phyloP scores from a whole-genome alignment of 1,139 yeast genomes.

The Diutina scorzettiae region DNA sequence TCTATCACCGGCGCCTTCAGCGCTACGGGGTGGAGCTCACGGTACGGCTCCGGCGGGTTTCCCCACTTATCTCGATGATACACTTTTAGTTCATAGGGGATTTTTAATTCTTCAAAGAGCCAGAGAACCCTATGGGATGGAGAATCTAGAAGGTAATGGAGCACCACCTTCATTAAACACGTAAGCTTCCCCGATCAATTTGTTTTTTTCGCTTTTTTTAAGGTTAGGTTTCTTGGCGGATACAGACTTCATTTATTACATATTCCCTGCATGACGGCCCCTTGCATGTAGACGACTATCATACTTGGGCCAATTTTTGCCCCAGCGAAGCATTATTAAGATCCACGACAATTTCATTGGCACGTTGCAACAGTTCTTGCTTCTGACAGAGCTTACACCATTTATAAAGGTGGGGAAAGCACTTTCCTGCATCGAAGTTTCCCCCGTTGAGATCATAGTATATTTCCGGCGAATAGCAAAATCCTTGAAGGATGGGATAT shows the following conservation, averaged over 20 bases:
- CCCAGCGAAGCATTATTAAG: not conserved
- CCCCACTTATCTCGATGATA: slow-evolving; percentile 2
- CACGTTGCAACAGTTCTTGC: not conserved
- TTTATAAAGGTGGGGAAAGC: not conserved
- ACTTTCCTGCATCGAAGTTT: not conserved
- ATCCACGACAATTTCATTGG: not conserved
- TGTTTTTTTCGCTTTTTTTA: too few species aligned
- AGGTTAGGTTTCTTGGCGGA: too few species aligned
- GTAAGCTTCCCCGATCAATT: too few species aligned
- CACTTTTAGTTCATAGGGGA: not conserved
- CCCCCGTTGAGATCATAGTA: not conserved
- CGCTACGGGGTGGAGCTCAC: not conserved
- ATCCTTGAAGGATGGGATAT: not conserved
- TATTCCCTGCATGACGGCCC: too few species aligned
- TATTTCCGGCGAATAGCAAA: slow-evolving; percentile 1
- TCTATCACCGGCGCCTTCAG: not conserved
- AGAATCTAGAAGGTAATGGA: slow-evolving; percentile 1
- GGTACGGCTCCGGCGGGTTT: not conserved
- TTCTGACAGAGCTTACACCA: not conserved
- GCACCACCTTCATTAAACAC: not conserved
- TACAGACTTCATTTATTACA: too few species aligned
- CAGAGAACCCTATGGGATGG: not conserved
- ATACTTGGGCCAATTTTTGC: not conserved
- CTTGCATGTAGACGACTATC: not conserved
- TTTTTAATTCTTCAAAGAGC: not conserved